Percentiles rank a stretch among this genome's conserved stretches.
Evolutionary conservation across 164 flowering plant genomes (phyloP).

Genomic region (Stephania yunnanensis): DNA sequence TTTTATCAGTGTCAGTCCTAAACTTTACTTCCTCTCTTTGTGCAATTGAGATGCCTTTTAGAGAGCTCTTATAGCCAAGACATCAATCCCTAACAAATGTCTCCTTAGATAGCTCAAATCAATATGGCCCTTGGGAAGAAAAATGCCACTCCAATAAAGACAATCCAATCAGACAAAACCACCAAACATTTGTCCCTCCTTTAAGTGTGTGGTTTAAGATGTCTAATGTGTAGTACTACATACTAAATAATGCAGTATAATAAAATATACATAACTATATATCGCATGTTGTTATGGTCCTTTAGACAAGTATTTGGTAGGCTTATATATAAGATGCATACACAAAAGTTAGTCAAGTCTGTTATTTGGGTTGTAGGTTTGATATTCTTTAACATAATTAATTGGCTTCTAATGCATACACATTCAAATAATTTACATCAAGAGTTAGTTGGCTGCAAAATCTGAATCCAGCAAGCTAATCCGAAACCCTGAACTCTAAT

Average conservation of each 20-base stretch:
- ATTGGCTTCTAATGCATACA: not conserved
- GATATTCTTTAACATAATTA: not conserved
- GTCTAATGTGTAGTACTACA: not conserved
- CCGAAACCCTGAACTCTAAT: too few species aligned
- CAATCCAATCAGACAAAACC: not conserved
- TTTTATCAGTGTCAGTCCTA: too few species aligned
- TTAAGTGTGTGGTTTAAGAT: not conserved
- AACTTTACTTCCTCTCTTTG: not conserved
- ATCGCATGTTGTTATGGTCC: not conserved
- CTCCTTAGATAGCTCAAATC: not conserved
- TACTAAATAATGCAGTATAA: not conserved
- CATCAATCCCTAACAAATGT: not conserved
- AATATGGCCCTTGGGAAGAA: not conserved
- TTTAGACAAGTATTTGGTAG: not conserved
- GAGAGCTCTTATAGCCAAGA: not conserved
- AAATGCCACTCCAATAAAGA: not conserved
- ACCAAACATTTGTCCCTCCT: not conserved
- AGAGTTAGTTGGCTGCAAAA: too few species aligned
- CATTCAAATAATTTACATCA: not conserved
- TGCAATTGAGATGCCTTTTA: not conserved
- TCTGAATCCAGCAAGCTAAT: too few species aligned
- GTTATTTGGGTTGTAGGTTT: not conserved
- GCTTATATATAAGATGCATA: not conserved
- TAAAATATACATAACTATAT: not conserved
- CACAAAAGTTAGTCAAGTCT: not conserved